Percentiles rank a stretch among this genome's conserved stretches.
phyloP scores from a whole-genome alignment of 2,329 filamentous ascomycete species.

The Cadophora sp. region DNA sequence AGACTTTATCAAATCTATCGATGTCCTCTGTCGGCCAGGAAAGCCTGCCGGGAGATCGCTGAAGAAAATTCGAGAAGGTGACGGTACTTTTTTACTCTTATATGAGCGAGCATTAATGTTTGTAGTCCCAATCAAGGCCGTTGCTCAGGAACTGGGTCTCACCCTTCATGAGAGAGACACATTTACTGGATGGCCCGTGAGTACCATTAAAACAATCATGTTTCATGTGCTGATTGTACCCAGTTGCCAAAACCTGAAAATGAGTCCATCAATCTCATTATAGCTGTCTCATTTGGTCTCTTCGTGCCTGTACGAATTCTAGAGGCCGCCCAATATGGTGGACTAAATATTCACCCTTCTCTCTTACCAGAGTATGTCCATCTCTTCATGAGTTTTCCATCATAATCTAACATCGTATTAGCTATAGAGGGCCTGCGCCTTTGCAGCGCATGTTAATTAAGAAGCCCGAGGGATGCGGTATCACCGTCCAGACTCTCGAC shows the following conservation, averaged over 20 bases:
- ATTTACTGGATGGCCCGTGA: slow-evolving; percentile 81
- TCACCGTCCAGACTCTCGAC: slow-evolving; percentile 89
- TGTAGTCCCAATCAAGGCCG: slow-evolving; percentile 74
- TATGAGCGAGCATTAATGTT: neutral
- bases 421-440: slow-evolving; percentile 84
- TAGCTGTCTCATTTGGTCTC: slow-evolving; percentile 94
- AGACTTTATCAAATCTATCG: slow-evolving; percentile 73
- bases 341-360: slow-evolving; percentile 93
- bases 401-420: slow-evolving; percentile 45
- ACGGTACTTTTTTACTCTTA: neutral
- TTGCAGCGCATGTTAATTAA: slow-evolving; percentile 83
- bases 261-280: slow-evolving; percentile 72
- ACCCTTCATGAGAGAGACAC: slow-evolving; percentile 78
- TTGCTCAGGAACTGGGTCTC: slow-evolving; percentile 69
- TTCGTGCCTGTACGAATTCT: slow-evolving; percentile 84
- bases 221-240: slow-evolving; percentile 16
- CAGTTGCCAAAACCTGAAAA: slow-evolving; percentile 59
- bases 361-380: slow-evolving; percentile 76
- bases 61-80: slow-evolving; percentile 55
- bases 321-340: slow-evolving; percentile 75
- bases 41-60: slow-evolving; percentile 80
- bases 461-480: slow-evolving; percentile 66
- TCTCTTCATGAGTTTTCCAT: neutral
- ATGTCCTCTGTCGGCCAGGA: slow-evolving; percentile 82
- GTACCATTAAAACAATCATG: slow-evolving; percentile 37